Conservation (phyloP, 1,139 yeast genomes). For the Protomyces pachydermus region DNA sequence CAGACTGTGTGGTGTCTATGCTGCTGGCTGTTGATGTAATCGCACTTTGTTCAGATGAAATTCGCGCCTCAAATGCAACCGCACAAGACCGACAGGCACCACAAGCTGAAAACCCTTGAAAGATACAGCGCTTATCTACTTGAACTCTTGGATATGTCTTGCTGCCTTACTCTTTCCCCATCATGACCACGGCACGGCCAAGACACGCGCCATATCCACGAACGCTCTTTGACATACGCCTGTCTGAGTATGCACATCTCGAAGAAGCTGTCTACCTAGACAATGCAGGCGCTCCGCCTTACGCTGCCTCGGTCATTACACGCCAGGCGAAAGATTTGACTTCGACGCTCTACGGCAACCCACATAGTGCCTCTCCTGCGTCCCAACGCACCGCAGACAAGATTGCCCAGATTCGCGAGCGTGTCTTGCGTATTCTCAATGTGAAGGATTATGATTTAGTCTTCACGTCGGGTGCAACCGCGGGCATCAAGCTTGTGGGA, state of each 20-base stretch:
- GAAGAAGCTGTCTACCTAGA: slow-evolving; percentile 38
- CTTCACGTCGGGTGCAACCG: slow-evolving; percentile 44
- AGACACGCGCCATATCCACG: neutral
- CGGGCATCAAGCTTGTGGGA: slow-evolving; percentile 42
- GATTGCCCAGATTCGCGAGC: slow-evolving; percentile 37
- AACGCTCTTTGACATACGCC: neutral
- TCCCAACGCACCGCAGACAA: slow-evolving; percentile 36
- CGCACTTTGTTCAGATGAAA: neutral
- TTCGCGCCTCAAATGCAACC: neutral
- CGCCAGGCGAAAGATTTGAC: slow-evolving; percentile 35
- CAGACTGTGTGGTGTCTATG: neutral
- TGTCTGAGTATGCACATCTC: slow-evolving; percentile 7
- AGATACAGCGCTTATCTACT: too few species aligned
- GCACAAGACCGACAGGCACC: neutral
- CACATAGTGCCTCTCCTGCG: slow-evolving; percentile 42
- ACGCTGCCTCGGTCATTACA: slow-evolving; percentile 37
- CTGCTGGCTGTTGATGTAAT: neutral
- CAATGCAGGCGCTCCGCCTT: slow-evolving; percentile 44
- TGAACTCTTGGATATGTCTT: too few species aligned
- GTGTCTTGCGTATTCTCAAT: slow-evolving; percentile 38
- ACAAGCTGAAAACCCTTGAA: too few species aligned
- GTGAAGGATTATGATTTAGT: slow-evolving; percentile 41
- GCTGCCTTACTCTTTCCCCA: too few species aligned
- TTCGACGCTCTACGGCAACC: slow-evolving; percentile 40
- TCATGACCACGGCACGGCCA: too few species aligned